Conservation (phyloP, 208 protist genomes). For the Angomonas desouzai region DNA sequence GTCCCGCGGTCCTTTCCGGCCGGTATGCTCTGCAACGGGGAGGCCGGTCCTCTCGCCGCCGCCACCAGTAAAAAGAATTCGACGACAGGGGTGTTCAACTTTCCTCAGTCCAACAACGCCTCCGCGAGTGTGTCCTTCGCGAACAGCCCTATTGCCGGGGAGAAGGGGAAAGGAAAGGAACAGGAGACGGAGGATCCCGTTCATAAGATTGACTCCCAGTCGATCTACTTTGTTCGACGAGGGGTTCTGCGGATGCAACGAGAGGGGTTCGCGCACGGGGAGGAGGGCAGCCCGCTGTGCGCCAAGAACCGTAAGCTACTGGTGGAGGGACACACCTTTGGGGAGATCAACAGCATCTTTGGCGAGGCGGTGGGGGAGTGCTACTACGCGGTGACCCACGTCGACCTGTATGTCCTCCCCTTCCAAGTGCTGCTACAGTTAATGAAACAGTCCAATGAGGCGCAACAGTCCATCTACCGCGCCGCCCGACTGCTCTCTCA, state of each 20-base stretch:
- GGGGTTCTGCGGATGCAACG: conserved; percentile 62
- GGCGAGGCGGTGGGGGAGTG: conserved; percentile 43
- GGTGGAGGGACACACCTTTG: conserved; percentile 79
- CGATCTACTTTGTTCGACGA: conserved; percentile 79
- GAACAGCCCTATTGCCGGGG: neutral
- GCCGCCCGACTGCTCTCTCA: conserved; percentile 39
- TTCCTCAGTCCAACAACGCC: conserved; percentile 5
- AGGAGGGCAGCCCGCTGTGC: conserved; percentile 10
- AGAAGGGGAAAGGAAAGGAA: neutral
- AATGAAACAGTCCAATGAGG: conserved; percentile 71
- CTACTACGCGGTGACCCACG: conserved; percentile 63
- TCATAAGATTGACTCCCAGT: conserved; percentile 19
- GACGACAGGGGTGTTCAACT: neutral
- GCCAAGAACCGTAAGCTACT: conserved; percentile 58
- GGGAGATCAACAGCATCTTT: conserved; percentile 75
- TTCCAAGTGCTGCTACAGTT: conserved; percentile 73
- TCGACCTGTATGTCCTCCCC: conserved; percentile 72
- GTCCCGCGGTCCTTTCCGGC: conserved; percentile 59
- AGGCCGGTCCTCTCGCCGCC: neutral
- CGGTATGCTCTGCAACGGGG: conserved; percentile 62
- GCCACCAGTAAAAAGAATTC: neutral
- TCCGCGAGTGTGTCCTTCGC: neutral
- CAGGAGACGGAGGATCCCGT: too few relatives aligned
- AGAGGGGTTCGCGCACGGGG: conserved; percentile 23
- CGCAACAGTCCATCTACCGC: conserved; percentile 45